These are phyloP conservation scores for Leucosporidium scottii DNA, from an alignment of 768 basidiomycete species.

Conservation along the genomic window DNA sequence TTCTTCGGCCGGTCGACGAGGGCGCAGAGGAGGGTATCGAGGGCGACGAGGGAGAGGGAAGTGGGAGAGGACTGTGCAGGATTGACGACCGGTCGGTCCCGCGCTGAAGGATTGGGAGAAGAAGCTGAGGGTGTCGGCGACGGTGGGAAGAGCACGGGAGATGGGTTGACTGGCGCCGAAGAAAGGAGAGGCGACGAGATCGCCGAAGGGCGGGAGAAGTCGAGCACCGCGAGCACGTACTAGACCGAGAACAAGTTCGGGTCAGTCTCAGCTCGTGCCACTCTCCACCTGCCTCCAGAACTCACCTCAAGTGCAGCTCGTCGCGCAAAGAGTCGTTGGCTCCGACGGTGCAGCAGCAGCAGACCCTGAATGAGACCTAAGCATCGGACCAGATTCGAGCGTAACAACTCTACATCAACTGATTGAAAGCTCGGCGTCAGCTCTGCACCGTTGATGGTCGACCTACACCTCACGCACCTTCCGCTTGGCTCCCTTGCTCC, in stretches of 20 bases:
- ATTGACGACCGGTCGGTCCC: not conserved
- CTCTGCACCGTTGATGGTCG: too few relatives aligned
- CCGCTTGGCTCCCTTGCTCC: not conserved
- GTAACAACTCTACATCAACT: not conserved
- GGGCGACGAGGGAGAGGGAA: slow-evolving; percentile 57
- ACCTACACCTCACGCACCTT: not conserved
- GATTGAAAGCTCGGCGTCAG: too few relatives aligned
- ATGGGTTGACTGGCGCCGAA: slow-evolving; percentile 6
- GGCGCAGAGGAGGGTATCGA: slow-evolving; percentile 79
- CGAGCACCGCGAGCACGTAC: slow-evolving; percentile 65
- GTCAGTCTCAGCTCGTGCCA: not conserved
- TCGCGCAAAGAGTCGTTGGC: slow-evolving; percentile 64
- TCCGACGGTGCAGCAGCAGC: slow-evolving; percentile 58
- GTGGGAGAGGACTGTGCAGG: not conserved
- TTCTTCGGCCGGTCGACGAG: slow-evolving; percentile 77
- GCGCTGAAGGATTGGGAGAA: too few relatives aligned
- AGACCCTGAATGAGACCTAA: slow-evolving; percentile 72
- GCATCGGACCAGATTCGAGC: slow-evolving; percentile 4
- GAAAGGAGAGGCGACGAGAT: slow-evolving; percentile 5
- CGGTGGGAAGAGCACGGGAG: slow-evolving; percentile 18
- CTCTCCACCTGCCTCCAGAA: not conserved
- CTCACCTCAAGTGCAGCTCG: slow-evolving; percentile 62
- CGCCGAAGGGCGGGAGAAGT: slow-evolving; percentile 43
- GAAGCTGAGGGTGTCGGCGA: not conserved
- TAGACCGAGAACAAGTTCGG: slow-evolving; percentile 37